Percentiles rank a stretch among this genome's conserved stretches.
Conservation (phyloP, 2,329 filamentous ascomycete species). For the Apiospora marii region DNA sequence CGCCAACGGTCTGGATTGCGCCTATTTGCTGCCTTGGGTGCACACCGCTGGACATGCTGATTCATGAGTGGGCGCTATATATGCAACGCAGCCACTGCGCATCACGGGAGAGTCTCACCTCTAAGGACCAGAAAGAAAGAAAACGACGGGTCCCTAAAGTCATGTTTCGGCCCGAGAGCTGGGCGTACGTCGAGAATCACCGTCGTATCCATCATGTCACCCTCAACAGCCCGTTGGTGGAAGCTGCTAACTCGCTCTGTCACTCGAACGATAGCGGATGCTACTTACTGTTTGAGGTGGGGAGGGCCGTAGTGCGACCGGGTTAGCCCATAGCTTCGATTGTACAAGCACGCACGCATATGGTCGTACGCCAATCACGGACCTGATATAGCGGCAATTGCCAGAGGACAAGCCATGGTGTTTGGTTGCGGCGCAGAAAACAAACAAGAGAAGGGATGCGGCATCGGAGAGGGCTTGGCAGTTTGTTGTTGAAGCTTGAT, state of each 20-base stretch:
- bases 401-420: background rate
- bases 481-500: background rate
- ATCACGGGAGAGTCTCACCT: background rate
- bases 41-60: constrained; percentile 4
- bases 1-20: background rate
- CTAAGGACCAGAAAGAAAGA: background rate
- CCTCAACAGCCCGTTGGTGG: background rate
- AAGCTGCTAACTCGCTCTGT: background rate
- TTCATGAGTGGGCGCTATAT: background rate
- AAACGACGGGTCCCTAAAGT: background rate
- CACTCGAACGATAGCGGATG: background rate
- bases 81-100: background rate
- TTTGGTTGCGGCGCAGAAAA: background rate
- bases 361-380: background rate
- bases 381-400: background rate
- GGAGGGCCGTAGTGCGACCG: background rate
- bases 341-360: background rate
- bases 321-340: background rate
- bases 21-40: background rate
- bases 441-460: background rate
- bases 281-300: background rate
- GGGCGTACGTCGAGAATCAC: background rate
- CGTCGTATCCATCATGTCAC: constrained; percentile 3
- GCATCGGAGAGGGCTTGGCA: background rate
- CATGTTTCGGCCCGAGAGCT: background rate